Conservation (phyloP, 106 monocot genomes). For the Vanilla planifolia region DNA sequence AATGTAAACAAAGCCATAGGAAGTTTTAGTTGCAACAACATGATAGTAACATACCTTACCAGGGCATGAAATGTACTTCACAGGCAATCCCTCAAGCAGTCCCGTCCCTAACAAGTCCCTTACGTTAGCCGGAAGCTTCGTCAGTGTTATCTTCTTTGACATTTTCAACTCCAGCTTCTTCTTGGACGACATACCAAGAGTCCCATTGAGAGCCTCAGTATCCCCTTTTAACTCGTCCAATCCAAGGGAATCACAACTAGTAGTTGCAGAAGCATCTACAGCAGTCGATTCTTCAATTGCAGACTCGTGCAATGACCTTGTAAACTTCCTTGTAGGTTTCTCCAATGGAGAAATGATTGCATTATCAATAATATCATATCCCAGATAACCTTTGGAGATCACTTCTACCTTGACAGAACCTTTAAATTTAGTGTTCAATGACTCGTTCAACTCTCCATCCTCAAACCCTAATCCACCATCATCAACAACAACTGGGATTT, state of each 20-base stretch:
- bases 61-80: slow-evolving; percentile 46
- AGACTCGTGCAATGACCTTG: slow-evolving; percentile 25
- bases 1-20: neutral
- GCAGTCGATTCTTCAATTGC: slow-evolving; percentile 11
- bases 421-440: slow-evolving; percentile 2
- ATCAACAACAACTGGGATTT: slow-evolving; percentile 1
- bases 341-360: neutral
- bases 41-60: slow-evolving; percentile 41
- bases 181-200: slow-evolving; percentile 14
- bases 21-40: neutral
- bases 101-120: slow-evolving; percentile 75
- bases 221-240: slow-evolving; percentile 13
- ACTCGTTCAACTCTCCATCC: neutral
- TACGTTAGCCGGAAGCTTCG: slow-evolving; percentile 57
- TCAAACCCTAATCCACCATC: neutral
- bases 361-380: neutral
- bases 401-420: slow-evolving; percentile 1
- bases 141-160: slow-evolving; percentile 70
- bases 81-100: slow-evolving; percentile 77
- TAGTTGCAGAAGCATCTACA: slow-evolving; percentile 1
- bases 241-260: slow-evolving; percentile 8
- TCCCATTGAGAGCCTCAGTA: slow-evolving; percentile 4
- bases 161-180: slow-evolving; percentile 76
- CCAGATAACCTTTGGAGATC: neutral
- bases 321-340: slow-evolving; percentile 24